Evolutionary conservation across 345 rosid genomes (phyloP).

Genomic region (Alliaria petiolata): DNA sequence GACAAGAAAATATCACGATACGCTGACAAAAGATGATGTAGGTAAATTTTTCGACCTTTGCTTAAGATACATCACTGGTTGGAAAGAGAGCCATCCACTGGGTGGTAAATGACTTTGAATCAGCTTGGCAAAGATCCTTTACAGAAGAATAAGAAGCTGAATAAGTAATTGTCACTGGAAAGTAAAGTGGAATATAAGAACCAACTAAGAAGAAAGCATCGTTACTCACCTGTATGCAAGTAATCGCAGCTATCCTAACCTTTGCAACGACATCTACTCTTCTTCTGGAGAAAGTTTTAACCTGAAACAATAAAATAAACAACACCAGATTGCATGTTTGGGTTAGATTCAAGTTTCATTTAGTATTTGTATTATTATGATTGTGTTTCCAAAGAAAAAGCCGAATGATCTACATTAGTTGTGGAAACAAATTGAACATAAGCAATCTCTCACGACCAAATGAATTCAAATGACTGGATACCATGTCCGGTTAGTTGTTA

Average conservation of each 20-base stretch:
- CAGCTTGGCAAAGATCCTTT: constrained; percentile 90
- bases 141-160: constrained; percentile 14
- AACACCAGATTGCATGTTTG: too few species aligned
- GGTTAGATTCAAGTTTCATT: constrained; percentile 26
- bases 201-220: constrained; percentile 2
- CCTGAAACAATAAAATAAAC: too few species aligned
- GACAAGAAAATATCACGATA: constrained; percentile 13
- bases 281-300: too few species aligned
- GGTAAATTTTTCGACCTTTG: constrained; percentile 47
- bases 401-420: too few species aligned
- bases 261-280: too few species aligned
- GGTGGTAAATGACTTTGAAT: constrained; percentile 77
- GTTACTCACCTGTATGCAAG: constrained; percentile 67
- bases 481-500: too few species aligned
- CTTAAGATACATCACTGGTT: constrained; percentile 66
- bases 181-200: not conserved
- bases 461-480: too few species aligned
- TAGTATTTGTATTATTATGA: too few species aligned
- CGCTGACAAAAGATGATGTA: constrained; percentile 3
- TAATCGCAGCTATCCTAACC: constrained; percentile 78
- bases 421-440: too few species aligned
- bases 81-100: constrained; percentile 92
- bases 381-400: too few species aligned
- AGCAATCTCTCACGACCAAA: too few species aligned
- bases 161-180: not conserved